phyloP scores from a whole-genome alignment of 805 yeast genomes.

The Starmerella floricola region DNA sequence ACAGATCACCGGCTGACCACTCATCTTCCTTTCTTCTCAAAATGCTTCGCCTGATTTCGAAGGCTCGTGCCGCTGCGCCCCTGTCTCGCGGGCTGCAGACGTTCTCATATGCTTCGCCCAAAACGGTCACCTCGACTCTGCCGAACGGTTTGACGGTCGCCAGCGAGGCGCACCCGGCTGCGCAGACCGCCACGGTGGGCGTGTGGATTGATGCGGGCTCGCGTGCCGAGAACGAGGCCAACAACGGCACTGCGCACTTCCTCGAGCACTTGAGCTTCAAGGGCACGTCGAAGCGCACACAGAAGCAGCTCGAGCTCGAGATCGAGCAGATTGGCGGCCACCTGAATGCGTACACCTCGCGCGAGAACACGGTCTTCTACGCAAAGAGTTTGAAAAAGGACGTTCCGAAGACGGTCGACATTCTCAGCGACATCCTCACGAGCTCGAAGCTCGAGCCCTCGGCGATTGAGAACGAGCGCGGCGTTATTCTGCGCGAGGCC shows the following conservation, averaged over 20 bases:
- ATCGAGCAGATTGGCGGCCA: slow-evolving; percentile 95
- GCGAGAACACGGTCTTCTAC: slow-evolving; percentile 95
- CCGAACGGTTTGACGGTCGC: slow-evolving; percentile 94
- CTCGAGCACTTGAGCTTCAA: slow-evolving; percentile 93
- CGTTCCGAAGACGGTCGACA: slow-evolving; percentile 74
- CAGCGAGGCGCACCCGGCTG: slow-evolving; percentile 72
- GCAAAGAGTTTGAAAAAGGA: slow-evolving; percentile 76
- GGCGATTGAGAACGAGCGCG: slow-evolving; percentile 92
- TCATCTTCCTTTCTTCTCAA: slow-evolving; percentile 15
- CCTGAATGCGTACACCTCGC: slow-evolving; percentile 93
- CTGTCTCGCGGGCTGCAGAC: slow-evolving; percentile 21
- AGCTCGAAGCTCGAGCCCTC: slow-evolving; percentile 65
- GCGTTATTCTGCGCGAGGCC: slow-evolving; percentile 88
- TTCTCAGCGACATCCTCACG: slow-evolving; percentile 79
- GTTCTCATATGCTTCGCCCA: slow-evolving; percentile 28
- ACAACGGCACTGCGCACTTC: slow-evolving; percentile 95
- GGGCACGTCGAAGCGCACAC: slow-evolving; percentile 75
- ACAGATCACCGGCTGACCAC: slow-evolving; percentile 16
- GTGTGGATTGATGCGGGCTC: slow-evolving; percentile 99
- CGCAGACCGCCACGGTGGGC: slow-evolving; percentile 92
- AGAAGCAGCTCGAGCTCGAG: slow-evolving; percentile 74
- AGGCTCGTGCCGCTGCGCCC: slow-evolving; percentile 19
- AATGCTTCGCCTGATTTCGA: slow-evolving; percentile 20
- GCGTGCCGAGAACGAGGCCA: slow-evolving; percentile 74
- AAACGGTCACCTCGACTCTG: slow-evolving; percentile 56